Conservation (phyloP, 2,329 filamentous ascomycete species). For the Colletotrichum shisoi region DNA sequence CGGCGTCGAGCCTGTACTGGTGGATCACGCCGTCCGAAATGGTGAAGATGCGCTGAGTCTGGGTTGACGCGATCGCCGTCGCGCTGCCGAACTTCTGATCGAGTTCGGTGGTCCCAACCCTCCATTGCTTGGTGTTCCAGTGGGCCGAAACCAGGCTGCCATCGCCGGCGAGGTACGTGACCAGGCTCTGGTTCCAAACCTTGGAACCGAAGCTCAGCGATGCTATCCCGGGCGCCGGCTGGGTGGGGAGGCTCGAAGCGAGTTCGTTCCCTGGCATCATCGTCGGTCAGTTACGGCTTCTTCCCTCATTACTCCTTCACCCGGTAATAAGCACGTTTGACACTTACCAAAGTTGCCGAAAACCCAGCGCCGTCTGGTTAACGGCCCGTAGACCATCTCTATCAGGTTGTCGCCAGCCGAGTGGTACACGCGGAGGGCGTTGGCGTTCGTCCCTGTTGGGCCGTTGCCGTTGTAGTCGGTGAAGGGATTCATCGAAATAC, state of each 20-base stretch:
- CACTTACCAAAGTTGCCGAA: conserved; percentile 5
- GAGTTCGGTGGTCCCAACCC: not conserved
- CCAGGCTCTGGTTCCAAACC: not conserved
- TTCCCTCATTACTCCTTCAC: no score
- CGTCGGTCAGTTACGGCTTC: not conserved
- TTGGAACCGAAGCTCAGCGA: not conserved
- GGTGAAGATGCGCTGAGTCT: not conserved
- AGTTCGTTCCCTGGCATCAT: not conserved
- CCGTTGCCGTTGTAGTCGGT: conserved; percentile 3
- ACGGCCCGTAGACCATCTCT: not conserved
- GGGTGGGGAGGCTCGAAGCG: not conserved
- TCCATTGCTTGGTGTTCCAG: not conserved
- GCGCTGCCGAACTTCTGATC: not conserved
- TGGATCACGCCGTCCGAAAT: not conserved
- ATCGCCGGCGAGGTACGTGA: not conserved
- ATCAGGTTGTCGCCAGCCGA: not conserved
- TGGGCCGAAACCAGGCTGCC: not conserved
- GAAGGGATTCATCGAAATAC: not conserved
- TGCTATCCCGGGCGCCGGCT: not conserved
- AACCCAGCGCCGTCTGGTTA: not conserved
- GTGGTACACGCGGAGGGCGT: conserved; percentile 1
- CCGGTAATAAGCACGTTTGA: no score
- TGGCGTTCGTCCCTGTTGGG: not conserved
- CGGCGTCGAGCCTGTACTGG: not conserved
- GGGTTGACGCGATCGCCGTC: not conserved